Evolutionary conservation across 306 rosid genomes (phyloP).

Genomic region (Trifolium repens): DNA sequence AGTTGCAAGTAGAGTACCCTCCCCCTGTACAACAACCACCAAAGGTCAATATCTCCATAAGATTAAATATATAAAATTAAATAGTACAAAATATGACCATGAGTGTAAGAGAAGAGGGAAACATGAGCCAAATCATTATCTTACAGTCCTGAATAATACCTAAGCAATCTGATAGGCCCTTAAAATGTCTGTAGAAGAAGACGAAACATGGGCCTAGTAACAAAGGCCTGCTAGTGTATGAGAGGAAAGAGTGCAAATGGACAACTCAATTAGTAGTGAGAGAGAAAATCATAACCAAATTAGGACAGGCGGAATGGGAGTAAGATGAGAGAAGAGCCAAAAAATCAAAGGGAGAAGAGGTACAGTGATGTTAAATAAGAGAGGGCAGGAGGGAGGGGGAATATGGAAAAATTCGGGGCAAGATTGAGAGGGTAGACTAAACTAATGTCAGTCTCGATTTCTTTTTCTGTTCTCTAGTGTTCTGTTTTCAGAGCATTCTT

Average conservation of each 20-base stretch:
- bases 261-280: background rate
- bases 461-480: background rate
- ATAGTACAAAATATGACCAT: slow-evolving; percentile 12
- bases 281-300: background rate
- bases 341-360: background rate
- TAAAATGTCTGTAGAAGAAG: background rate
- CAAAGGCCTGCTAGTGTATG: background rate
- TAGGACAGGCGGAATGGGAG: background rate
- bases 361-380: background rate
- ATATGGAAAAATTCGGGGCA: background rate
- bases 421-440: background rate
- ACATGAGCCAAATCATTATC: background rate
- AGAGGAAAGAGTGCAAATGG: slow-evolving; percentile 6
- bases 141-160: slow-evolving; percentile 3
- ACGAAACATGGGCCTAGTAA: background rate
- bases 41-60: slow-evolving; percentile 21
- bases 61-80: background rate
- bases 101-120: background rate
- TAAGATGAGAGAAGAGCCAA: background rate
- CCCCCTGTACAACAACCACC: slow-evolving; percentile 57
- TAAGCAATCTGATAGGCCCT: background rate
- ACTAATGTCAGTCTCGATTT: background rate
- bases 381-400: background rate
- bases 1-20: slow-evolving; percentile 92
- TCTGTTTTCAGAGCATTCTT: slow-evolving; percentile 12